These are phyloP conservation scores for Trametopsis cervina DNA, from an alignment of 768 basidiomycete genomes.

Conservation along the genomic window DNA sequence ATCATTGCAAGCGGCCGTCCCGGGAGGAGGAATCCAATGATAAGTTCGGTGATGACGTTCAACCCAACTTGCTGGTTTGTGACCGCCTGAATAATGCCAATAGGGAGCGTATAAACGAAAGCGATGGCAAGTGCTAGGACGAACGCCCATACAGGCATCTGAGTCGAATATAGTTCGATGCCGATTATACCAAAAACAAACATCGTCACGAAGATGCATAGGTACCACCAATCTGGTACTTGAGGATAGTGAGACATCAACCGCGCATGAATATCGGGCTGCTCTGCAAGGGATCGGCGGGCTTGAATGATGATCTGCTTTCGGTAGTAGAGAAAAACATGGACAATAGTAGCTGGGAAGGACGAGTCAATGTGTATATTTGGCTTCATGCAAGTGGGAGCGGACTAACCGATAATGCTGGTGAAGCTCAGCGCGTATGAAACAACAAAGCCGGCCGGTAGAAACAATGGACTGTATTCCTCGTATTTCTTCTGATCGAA, in stretches of 20 bases:
- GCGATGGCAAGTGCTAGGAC: constrained; percentile 27
- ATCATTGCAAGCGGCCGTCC: constrained; percentile 74
- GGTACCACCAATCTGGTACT: constrained; percentile 48
- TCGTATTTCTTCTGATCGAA: constrained; percentile 34
- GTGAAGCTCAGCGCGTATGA: constrained; percentile 80
- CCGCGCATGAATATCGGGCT: constrained; percentile 41
- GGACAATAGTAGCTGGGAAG: constrained; percentile 25
- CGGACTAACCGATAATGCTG: constrained; percentile 38
- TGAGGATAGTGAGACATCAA: constrained; percentile 37
- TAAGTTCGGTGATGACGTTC: constrained; percentile 69
- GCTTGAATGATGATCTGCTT: constrained; percentile 33
- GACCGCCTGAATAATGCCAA: constrained; percentile 58
- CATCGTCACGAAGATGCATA: constrained; percentile 40
- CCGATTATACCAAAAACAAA: constrained; percentile 58
- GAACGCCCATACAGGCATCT: constrained; percentile 66
- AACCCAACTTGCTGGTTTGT: constrained; percentile 63
- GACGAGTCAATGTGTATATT: constrained; percentile 23
- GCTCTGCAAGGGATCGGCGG: constrained; percentile 33
- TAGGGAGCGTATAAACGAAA: constrained; percentile 39
- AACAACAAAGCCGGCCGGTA: constrained; percentile 63
- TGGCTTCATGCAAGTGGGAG: background rate
- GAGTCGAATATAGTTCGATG: constrained; percentile 63
- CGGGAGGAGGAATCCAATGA: constrained; percentile 70
- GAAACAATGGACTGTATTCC: constrained; percentile 38
- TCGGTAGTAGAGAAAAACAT: constrained; percentile 19